Evolutionary conservation across 106 monocot species (phyloP).

Genomic region (Acanthochlamys bracteata): DNA sequence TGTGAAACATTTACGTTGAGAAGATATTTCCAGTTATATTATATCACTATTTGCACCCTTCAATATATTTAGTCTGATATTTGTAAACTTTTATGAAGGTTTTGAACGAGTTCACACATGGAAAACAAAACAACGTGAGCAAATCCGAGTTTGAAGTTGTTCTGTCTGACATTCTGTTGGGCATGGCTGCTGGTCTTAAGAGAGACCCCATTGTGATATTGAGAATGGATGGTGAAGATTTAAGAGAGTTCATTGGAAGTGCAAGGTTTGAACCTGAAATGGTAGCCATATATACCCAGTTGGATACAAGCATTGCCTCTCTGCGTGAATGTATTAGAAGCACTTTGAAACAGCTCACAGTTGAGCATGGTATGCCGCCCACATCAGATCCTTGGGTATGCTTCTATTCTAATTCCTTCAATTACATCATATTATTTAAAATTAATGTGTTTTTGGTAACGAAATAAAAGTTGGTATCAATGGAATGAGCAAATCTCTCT

Average conservation of each 20-base stretch:
- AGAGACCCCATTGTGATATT: constrained; percentile 85
- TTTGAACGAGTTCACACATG: constrained; percentile 80
- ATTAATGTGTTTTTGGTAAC: background rate
- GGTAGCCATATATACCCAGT: constrained; percentile 36
- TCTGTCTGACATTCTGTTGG: constrained; percentile 70
- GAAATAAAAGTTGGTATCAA: background rate
- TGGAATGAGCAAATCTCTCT: background rate
- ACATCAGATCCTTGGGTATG: constrained; percentile 70
- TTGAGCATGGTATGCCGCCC: constrained; percentile 91
- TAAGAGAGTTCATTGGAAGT: constrained; percentile 61
- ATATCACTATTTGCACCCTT: background rate
- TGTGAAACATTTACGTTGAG: too few species aligned
- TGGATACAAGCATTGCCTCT: constrained; percentile 32
- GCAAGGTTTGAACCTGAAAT: constrained; percentile 52
- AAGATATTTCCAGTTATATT: too few species aligned
- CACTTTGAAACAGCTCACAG: constrained; percentile 46
- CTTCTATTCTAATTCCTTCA: background rate
- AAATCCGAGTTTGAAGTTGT: constrained; percentile 81
- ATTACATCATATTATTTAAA: background rate
- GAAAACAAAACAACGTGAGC: constrained; percentile 62
- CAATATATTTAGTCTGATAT: background rate
- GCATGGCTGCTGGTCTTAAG: constrained; percentile 92
- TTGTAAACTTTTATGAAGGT: constrained; percentile 27
- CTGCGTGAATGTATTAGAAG: constrained; percentile 35
- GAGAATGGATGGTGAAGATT: constrained; percentile 82